Evolutionary conservation across 352 stramenopile species (phyloP).

Genomic region (Globisporangium camurandrum): DNA sequence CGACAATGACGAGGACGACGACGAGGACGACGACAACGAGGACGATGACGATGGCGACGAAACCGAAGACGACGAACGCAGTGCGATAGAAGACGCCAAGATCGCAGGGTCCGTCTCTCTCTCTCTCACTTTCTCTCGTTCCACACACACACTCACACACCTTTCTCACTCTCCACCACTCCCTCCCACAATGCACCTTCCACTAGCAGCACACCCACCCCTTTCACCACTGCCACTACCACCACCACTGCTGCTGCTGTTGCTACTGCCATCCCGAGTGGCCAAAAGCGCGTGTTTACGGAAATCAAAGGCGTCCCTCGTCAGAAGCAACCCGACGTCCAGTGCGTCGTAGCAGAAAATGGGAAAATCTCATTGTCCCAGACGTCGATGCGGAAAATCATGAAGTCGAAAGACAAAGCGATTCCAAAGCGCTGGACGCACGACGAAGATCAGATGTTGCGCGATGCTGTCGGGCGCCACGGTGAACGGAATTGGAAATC

Average conservation of each 20-base stretch:
- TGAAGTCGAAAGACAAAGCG: conserved; percentile 82
- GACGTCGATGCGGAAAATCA: conserved; percentile 50
- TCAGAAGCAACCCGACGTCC: conserved; percentile 76
- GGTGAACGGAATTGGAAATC: conserved; percentile 86
- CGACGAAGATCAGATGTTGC: conserved; percentile 74
- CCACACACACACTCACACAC: background rate
- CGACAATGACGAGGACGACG: conserved; percentile 13
- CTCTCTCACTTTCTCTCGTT: background rate
- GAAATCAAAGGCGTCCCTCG: conserved; percentile 80
- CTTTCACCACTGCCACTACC: background rate
- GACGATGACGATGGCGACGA: conserved; percentile 8
- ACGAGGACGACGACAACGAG: conserved; percentile 10
- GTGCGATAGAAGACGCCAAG: conserved; percentile 12
- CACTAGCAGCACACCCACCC: too few relatives aligned
- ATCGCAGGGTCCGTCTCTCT: conserved; percentile 8
- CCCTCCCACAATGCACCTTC: background rate
- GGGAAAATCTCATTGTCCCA: conserved; percentile 39
- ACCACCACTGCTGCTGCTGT: background rate
- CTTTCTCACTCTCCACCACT: background rate
- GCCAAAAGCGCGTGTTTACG: conserved; percentile 72
- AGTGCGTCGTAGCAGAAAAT: conserved; percentile 27
- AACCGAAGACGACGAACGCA: conserved; percentile 12
- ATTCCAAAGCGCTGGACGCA: conserved; percentile 74
- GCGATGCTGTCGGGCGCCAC: conserved; percentile 64
- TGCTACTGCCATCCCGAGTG: conserved; percentile 2